phyloP scores from a whole-genome alignment of 306 rosid species.

The Erythrophleum fordii region DNA sequence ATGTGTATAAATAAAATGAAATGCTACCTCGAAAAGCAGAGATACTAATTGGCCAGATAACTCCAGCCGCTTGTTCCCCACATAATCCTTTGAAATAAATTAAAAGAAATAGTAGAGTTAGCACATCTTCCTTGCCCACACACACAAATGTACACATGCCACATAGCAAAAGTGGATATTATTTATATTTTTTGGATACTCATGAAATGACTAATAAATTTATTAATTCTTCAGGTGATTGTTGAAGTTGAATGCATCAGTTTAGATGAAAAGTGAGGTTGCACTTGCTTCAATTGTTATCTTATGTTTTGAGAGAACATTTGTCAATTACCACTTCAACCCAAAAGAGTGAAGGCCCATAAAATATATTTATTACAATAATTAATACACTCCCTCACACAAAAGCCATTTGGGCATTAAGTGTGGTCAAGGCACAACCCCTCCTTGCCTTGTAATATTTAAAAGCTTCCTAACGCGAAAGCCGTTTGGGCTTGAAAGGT shows the following conservation, averaged over 20 bases:
- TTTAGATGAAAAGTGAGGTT: neutral
- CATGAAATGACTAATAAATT: neutral
- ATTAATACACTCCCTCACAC: neutral
- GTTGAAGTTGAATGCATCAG: neutral
- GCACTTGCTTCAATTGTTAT: neutral
- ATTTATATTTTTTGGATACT: neutral
- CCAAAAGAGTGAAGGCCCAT: neutral
- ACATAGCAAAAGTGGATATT: neutral
- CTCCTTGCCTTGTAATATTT: neutral
- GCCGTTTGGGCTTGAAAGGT: neutral
- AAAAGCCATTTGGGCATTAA: neutral
- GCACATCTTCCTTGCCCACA: neutral
- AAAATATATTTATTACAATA: neutral
- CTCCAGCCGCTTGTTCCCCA: slow-evolving; percentile 95
- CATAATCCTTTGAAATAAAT: slow-evolving; percentile 71
- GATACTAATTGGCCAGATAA: slow-evolving; percentile 90
- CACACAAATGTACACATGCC: neutral
- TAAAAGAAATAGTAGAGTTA: slow-evolving; percentile 6
- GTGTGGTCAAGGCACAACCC: neutral
- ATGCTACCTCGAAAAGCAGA: slow-evolving; percentile 85
- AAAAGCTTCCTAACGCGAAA: neutral
- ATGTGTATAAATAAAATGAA: slow-evolving; percentile 25
- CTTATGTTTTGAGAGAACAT: neutral
- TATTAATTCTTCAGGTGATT: neutral
- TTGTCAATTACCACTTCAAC: neutral